Base-by-base conservation (phyloP, 106 monocot genomes). In the Allium sativum region DNA sequence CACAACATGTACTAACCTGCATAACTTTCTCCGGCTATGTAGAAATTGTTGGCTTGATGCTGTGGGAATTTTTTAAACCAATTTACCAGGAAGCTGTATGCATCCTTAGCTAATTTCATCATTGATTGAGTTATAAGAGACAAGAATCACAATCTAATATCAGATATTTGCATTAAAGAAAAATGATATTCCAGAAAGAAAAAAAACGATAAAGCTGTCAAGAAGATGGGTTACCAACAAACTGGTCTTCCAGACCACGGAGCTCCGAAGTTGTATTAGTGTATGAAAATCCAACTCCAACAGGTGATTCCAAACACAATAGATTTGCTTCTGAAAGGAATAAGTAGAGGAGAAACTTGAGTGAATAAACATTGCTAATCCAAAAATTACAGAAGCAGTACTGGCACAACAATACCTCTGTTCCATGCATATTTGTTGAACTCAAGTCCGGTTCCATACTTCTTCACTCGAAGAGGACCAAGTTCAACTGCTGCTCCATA, bases 351-450 rank as follows among this genome's bases (percentile, higher is more conserved):
- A 47, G 12, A 12, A 47, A 47, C n/a, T n/a, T n/a, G n/a, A n/a
- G n/a, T n/a, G n/a, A n/a, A n/a, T n/a, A n/a, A n/a, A n/a, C n/a
- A n/a, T n/a, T n/a, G n/a, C n/a, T n/a, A n/a, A n/a, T n/a, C n/a
- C n/a, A n/a, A n/a, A n/a, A n/a, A n/a, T n/a, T n/a, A n/a, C n/a
- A n/a, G n/a, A n/a, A n/a, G n/a, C n/a, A n/a, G n/a, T n/a, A n/a
- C n/a, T n/a, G n/a, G n/a, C n/a, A n/a, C n/a, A n/a, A 3, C 48
- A 48, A 48, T 48, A 48, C 88, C 93, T 74, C 76, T 81, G 53
- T 85, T 93, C 88, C 93, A 93, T 45, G 88, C 82, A 74, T 73
- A 77, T 62, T 58, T 62, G 68, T 93, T 93, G 79, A 85, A 93
- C 66, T 82, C 85, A 54, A 93, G 80, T 17, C 85, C 82, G 62